These are phyloP conservation scores for Populus davidiana DNA, from an alignment of 345 rosid species.

Conservation along the genomic window DNA sequence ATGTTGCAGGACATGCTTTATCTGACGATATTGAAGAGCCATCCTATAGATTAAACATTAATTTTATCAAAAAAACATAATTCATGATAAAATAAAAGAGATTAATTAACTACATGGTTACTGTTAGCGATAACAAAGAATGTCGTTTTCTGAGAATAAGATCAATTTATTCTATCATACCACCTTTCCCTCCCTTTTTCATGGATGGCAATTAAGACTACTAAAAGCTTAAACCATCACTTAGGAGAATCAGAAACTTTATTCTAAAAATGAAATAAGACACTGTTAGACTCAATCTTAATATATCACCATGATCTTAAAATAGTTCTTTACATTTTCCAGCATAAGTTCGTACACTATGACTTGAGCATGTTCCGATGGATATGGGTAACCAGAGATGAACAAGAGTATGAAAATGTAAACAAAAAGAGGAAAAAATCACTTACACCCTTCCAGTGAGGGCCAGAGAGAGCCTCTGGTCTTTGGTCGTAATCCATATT, in stretches of 20 bases:
- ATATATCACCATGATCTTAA: not conserved
- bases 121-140: not conserved
- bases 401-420: not conserved
- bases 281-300: not conserved
- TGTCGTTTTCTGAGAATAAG: not conserved
- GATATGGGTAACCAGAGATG: not conserved
- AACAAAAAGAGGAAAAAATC: not conserved
- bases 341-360: not conserved
- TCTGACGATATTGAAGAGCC: not conserved
- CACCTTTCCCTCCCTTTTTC: not conserved
- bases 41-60: not conserved
- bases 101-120: not conserved
- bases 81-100: not conserved
- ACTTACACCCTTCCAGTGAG: slow-evolving; percentile 18
- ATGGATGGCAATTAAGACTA: not conserved
- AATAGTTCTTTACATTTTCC: not conserved
- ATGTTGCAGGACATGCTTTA: not conserved
- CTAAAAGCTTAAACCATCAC: not conserved
- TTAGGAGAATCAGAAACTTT: not conserved
- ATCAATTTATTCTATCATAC: not conserved
- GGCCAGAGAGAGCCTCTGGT: not conserved
- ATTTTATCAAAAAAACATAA: not conserved
- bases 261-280: not conserved
- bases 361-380: not conserved
- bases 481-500: not conserved